A percentile compares a stretch with the other conserved stretches of the same genome.
phyloP scores from a whole-genome alignment of 2,329 filamentous ascomycete species.

The Fusarium anthophilum region DNA sequence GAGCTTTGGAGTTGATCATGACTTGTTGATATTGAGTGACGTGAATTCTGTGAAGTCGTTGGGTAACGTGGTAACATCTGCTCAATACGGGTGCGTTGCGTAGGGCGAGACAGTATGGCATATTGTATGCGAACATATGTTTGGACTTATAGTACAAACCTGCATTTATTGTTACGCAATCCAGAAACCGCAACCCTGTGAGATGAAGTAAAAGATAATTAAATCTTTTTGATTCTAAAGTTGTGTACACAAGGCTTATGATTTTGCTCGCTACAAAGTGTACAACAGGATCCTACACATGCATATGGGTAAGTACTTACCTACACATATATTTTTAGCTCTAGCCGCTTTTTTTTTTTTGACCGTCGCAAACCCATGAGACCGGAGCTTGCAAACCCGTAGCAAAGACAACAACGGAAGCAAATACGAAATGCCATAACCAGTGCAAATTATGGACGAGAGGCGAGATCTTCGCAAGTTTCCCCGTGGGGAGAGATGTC shows the following conservation, averaged over 20 bases:
- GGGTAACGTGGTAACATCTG: background rate
- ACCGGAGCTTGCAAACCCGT: background rate
- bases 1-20: conserved; percentile 46
- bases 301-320: background rate
- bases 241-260: background rate
- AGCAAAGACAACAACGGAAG: background rate
- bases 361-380: background rate
- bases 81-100: background rate
- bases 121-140: background rate
- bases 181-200: background rate
- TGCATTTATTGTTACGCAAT: background rate
- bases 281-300: background rate
- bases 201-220: background rate
- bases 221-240: background rate
- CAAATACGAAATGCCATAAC: background rate
- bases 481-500: conserved; percentile 62
- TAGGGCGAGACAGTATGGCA: background rate
- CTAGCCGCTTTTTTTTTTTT: conserved; percentile 14
- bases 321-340: background rate
- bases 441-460: conserved; percentile 49
- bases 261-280: background rate
- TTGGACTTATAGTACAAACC: background rate
- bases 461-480: conserved; percentile 60
- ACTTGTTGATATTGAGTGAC: conserved; percentile 49
- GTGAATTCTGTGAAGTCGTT: conserved; percentile 21